Conservation (phyloP, 73 alveolate species). For the Paraurostyla sp. region DNA sequence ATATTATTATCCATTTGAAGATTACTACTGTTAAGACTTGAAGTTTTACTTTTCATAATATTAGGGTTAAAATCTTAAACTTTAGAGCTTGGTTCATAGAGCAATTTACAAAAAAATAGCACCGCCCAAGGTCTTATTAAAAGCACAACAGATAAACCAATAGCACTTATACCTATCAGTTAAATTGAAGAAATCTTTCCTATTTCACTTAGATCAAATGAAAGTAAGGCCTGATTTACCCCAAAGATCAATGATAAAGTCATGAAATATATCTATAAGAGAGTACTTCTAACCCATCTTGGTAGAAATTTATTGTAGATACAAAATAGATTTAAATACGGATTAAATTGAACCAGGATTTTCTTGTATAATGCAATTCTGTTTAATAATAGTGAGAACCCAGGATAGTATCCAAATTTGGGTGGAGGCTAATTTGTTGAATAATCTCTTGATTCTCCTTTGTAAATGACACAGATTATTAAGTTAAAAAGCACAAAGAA, state of each 20-base stretch:
- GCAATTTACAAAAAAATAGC: not conserved
- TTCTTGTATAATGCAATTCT: not conserved
- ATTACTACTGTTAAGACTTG: not conserved
- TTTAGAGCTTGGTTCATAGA: not conserved
- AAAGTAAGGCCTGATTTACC: not conserved
- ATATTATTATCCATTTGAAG: not conserved
- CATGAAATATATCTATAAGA: not conserved
- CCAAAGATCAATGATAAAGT: conserved; percentile 8
- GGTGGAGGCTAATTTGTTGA: not conserved
- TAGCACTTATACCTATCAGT: not conserved
- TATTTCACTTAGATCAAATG: conserved; percentile 9
- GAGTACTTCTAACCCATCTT: conserved; percentile 25
- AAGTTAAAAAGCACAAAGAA: not conserved
- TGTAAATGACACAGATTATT: not conserved
- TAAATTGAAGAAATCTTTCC: not conserved
- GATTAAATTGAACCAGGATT: not conserved
- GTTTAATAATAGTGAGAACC: not conserved
- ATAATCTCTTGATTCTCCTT: not conserved
- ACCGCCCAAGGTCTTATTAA: conserved; percentile 24
- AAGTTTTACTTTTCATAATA: not conserved
- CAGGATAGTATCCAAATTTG: not conserved
- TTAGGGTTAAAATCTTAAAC: not conserved
- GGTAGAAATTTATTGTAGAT: not conserved
- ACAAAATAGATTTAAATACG: not conserved
- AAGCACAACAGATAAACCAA: not conserved